phyloP scores from a whole-genome alignment of 2,329 filamentous ascomycete species.

The Cadophora sp. region DNA sequence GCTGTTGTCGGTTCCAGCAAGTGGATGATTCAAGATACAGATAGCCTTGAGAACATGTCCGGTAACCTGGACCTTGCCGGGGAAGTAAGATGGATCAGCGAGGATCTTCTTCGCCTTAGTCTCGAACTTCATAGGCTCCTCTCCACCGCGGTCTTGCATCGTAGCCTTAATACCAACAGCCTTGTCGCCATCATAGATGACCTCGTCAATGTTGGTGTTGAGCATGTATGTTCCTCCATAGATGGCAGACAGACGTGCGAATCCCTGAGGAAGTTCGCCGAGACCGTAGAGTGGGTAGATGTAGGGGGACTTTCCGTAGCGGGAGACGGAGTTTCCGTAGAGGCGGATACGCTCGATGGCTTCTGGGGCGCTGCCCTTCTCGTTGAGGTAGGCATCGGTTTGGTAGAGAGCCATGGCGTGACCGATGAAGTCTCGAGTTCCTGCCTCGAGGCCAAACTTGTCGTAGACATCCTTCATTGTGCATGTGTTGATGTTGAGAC shows the following conservation, averaged over 20 bases:
- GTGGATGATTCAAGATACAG: slow-evolving; percentile 94
- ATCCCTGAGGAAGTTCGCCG: slow-evolving; percentile 95
- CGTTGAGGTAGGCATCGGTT: slow-evolving; percentile 84
- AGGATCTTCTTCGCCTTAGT: slow-evolving; percentile 97
- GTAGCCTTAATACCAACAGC: slow-evolving; percentile 97
- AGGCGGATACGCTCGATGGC: slow-evolving; percentile 91
- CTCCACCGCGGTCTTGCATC: slow-evolving; percentile 83
- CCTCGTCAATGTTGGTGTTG: slow-evolving; percentile 91
- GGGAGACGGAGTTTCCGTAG: slow-evolving; percentile 96
- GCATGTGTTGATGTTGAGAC: slow-evolving; percentile 77
- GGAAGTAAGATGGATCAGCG: slow-evolving; percentile 96
- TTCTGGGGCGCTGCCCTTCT: slow-evolving; percentile 77
- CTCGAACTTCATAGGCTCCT: slow-evolving; percentile 84
- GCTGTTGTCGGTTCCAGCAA: slow-evolving; percentile 85
- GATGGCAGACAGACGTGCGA: slow-evolving; percentile 95
- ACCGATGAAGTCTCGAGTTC: slow-evolving; percentile 94
- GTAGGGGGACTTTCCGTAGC: slow-evolving; percentile 98
- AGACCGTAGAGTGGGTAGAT: slow-evolving; percentile 99
- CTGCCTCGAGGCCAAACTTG: slow-evolving; percentile 90
- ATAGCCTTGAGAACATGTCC: slow-evolving; percentile 95
- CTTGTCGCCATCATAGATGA: slow-evolving; percentile 84
- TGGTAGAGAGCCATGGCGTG: slow-evolving; percentile 98
- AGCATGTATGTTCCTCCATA: slow-evolving; percentile 99
- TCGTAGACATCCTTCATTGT: slow-evolving; percentile 99
- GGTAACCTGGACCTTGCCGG: slow-evolving; percentile 83